A percentile compares a stretch with the other conserved stretches of the same genome.
phyloP scores from a whole-genome alignment of 2,329 filamentous ascomycete genomes.

The Fusarium sp. region DNA sequence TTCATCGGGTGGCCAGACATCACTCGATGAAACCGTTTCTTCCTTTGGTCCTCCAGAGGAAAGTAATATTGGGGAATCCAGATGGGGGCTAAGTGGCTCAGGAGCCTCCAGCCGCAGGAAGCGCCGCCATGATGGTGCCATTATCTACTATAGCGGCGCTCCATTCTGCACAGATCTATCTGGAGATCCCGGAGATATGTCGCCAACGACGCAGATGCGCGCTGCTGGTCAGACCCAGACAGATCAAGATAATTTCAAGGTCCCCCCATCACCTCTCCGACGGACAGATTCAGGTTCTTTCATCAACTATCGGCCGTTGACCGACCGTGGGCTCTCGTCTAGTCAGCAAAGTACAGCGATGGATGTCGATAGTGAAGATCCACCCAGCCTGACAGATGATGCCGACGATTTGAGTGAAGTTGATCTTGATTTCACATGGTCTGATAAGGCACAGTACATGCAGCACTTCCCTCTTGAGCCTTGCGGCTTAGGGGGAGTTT shows the following conservation, averaged over 20 bases:
- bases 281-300: slow-evolving; percentile 62
- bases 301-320: slow-evolving; percentile 59
- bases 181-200: slow-evolving; percentile 65
- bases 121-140: slow-evolving; percentile 72
- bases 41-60: slow-evolving; percentile 58
- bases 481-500: slow-evolving; percentile 65
- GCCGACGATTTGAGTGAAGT: slow-evolving; percentile 50
- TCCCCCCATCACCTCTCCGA: slow-evolving; percentile 40
- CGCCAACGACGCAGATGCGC: slow-evolving; percentile 58
- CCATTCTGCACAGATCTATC: slow-evolving; percentile 83
- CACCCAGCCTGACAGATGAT: slow-evolving; percentile 47
- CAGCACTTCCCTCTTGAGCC: slow-evolving; percentile 57
- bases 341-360: slow-evolving; percentile 33
- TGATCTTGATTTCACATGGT: slow-evolving; percentile 58
- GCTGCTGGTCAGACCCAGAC: slow-evolving; percentile 53
- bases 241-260: slow-evolving; percentile 17
- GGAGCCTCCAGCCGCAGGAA: slow-evolving; percentile 59
- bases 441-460: slow-evolving; percentile 51
- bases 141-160: slow-evolving; percentile 84
- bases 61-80: slow-evolving; percentile 58
- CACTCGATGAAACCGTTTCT: slow-evolving; percentile 58
- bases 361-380: slow-evolving; percentile 41
- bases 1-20: slow-evolving; percentile 56
- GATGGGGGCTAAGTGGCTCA: slow-evolving; percentile 57
- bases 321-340: slow-evolving; percentile 44